Conservation (phyloP, 73 alveolate genomes). For the Blepharisma japonicum region DNA sequence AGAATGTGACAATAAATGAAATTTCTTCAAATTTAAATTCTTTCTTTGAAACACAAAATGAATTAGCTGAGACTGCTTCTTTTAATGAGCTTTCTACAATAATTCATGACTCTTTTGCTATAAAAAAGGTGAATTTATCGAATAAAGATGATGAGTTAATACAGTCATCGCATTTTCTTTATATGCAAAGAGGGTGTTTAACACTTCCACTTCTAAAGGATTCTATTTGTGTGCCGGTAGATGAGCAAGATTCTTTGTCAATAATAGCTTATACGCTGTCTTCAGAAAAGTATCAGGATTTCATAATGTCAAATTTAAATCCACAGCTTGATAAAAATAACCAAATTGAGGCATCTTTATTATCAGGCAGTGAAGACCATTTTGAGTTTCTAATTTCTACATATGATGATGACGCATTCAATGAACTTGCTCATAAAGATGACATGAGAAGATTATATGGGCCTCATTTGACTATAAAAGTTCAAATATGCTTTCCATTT, state of each 20-base stretch:
- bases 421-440: background rate
- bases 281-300: background rate
- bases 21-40: too few relatives aligned
- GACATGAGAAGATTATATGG: background rate
- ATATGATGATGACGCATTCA: background rate
- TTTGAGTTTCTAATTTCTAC: background rate
- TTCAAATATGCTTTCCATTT: background rate
- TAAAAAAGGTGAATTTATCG: background rate
- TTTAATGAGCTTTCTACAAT: background rate
- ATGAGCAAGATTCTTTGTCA: conserved; percentile 12
- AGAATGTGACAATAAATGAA: too few relatives aligned
- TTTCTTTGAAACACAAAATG: background rate
- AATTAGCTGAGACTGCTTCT: background rate
- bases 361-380: background rate
- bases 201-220: background rate
- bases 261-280: conserved; percentile 20
- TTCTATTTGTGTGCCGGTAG: conserved; percentile 6
- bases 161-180: background rate
- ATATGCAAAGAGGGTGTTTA: background rate
- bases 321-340: background rate
- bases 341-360: background rate
- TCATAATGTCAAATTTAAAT: background rate
- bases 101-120: background rate
- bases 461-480: conserved; percentile 13
- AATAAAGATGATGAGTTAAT: background rate